A percentile compares a stretch with the other conserved stretches of the same genome.
Evolutionary conservation across 768 basidiomycete species (phyloP).

Genomic region (Serendipita sp.): DNA sequence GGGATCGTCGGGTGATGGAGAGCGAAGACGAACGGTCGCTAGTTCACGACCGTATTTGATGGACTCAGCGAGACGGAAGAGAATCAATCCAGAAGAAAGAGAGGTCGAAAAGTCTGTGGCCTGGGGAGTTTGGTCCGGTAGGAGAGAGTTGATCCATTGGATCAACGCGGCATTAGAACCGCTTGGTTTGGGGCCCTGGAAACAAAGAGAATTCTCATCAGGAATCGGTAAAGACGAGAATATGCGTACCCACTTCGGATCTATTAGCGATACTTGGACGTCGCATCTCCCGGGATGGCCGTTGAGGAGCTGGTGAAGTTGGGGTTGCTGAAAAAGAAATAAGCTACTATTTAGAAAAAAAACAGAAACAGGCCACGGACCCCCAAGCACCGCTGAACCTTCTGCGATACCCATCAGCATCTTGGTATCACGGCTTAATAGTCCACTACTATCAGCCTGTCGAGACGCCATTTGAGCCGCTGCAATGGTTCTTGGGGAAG

Average conservation of each 20-base stretch:
- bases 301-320: slow-evolving; percentile 31
- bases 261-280: slow-evolving; percentile 19
- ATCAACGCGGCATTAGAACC: slow-evolving; percentile 30
- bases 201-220: slow-evolving; percentile 8
- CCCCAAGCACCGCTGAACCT: slow-evolving; percentile 29
- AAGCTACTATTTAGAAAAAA: slow-evolving; percentile 29
- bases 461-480: slow-evolving; percentile 79
- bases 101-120: slow-evolving; percentile 25
- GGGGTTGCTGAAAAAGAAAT: background rate
- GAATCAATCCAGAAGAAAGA: slow-evolving; percentile 44
- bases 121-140: slow-evolving; percentile 43
- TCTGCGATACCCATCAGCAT: slow-evolving; percentile 37
- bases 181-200: background rate
- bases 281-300: slow-evolving; percentile 53
- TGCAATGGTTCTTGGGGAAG: slow-evolving; percentile 73
- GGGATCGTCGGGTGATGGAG: slow-evolving; percentile 34
- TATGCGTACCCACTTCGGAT: background rate
- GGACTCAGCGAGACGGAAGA: slow-evolving; percentile 74
- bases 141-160: slow-evolving; percentile 77
- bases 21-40: background rate
- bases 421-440: slow-evolving; percentile 65
- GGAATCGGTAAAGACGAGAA: slow-evolving; percentile 3
- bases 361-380: slow-evolving; percentile 32
- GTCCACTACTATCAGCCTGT: slow-evolving; percentile 68
- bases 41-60: slow-evolving; percentile 39